These are phyloP conservation scores for Ogataea philodendri DNA, from an alignment of 805 yeast genomes.

Conservation along the genomic window DNA sequence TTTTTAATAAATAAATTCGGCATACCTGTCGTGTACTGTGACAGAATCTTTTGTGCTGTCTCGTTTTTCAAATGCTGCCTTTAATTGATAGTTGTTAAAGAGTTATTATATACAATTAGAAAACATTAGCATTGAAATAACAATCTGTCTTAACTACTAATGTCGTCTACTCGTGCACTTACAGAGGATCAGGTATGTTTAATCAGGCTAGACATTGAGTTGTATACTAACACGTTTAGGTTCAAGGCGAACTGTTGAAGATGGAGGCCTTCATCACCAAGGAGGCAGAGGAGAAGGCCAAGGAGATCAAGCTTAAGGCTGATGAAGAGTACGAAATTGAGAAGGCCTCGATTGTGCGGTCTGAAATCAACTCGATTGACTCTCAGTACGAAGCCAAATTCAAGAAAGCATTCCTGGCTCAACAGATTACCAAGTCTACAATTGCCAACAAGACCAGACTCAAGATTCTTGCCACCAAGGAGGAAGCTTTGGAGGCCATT, in stretches of 20 bases:
- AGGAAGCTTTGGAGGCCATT: slow-evolving; percentile 70
- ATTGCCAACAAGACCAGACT: slow-evolving; percentile 94
- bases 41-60: slow-evolving; percentile 9
- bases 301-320: slow-evolving; percentile 91
- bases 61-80: slow-evolving; percentile 12
- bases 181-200: slow-evolving; percentile 51
- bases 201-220: neutral
- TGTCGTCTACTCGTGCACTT: slow-evolving; percentile 38
- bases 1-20: slow-evolving; percentile 1
- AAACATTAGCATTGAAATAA: slow-evolving; percentile 4
- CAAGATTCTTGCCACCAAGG: slow-evolving; percentile 83
- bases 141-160: slow-evolving; percentile 6
- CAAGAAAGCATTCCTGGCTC: slow-evolving; percentile 89
- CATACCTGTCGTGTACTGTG: slow-evolving; percentile 8
- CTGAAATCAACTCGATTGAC: slow-evolving; percentile 88
- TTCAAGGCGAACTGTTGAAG: slow-evolving; percentile 90
- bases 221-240: slow-evolving; percentile 44
- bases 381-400: slow-evolving; percentile 72
- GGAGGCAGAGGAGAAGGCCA: slow-evolving; percentile 98
- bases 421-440: slow-evolving; percentile 93
- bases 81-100: slow-evolving; percentile 12
- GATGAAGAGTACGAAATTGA: slow-evolving; percentile 99
- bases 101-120: slow-evolving; percentile 6
- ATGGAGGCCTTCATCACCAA: slow-evolving; percentile 98
- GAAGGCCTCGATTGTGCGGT: slow-evolving; percentile 90